Evolutionary conservation across 2,329 filamentous ascomycete species (phyloP), one percentile per base, ranked within the genome.

Genomic region (Apiospora arundinis): DNA sequence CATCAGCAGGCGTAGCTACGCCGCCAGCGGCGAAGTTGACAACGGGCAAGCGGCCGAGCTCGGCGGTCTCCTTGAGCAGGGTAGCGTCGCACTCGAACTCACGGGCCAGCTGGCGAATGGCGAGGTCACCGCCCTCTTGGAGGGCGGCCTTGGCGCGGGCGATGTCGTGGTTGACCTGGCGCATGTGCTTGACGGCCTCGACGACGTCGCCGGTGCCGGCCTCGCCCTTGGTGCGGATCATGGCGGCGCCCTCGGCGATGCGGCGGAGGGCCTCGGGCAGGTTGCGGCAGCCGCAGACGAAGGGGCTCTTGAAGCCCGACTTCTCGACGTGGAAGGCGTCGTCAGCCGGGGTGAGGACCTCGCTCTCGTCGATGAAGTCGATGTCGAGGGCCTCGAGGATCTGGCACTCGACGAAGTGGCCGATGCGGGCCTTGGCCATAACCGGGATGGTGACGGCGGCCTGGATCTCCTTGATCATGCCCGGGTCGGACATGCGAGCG

Each of bases 1-100:
- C 96, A 83, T 99, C 96, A 0, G 96, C 96, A 0, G 96, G 96
- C 0, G 96, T 99, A n/a, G 96, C 96, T n/a, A 99, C 93, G 71
- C 96, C 96, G n/a, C 96, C 96, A 4, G 96, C 96, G 0, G 96
- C 96, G 77, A 99, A 98, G 87, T 98, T 98, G 75, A 99, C 96
- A 0, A 98, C 95, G 2, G 96, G 96, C 70, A 99, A 86, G 68
- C 96, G 89, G 60, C 95, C 95, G 74, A 97, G 87, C 86, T 95
- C 91, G 1, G 95, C 95, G 0, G 94, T 95, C 87, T 97, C 91
- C 82, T 92, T 92, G 45, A 99, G 89, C 73, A 99, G 86, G 11
- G 90, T 89, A 72, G 91, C 93, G 71, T 96, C 92, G 70, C 90
- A 91, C 74, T 92, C 93, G 67, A 98, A 88, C 80, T 97, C 92